phyloP scores from a whole-genome alignment of 768 basidiomycete species.

The Tylopilus sp. region DNA sequence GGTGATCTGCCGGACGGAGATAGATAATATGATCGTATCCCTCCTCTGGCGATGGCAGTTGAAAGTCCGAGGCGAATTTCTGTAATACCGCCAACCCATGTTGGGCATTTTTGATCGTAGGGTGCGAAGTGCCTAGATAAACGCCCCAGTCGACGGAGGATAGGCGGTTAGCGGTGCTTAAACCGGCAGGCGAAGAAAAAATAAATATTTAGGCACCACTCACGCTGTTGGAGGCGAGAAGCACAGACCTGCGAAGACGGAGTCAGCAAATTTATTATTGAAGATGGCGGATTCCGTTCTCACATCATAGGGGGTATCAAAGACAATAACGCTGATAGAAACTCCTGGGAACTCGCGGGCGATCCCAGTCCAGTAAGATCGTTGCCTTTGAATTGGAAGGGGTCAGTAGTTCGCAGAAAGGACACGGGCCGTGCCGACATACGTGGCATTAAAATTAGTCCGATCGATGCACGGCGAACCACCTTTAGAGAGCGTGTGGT shows the following conservation, averaged over 20 bases:
- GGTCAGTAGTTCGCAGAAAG: neutral
- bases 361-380: constrained; percentile 72
- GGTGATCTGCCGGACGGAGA: constrained; percentile 36
- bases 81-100: constrained; percentile 59
- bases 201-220: constrained; percentile 27
- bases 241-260: constrained; percentile 53
- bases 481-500: constrained; percentile 50
- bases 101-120: constrained; percentile 65
- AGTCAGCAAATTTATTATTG: constrained; percentile 10
- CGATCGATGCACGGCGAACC: constrained; percentile 76
- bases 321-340: constrained; percentile 69
- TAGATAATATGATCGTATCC: constrained; percentile 59
- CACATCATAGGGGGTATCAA: constrained; percentile 75
- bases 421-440: constrained; percentile 25
- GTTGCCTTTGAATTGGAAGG: constrained; percentile 50
- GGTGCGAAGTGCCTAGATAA: constrained; percentile 61
- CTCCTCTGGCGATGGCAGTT: constrained; percentile 53
- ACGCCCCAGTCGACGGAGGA: constrained; percentile 1
- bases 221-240: constrained; percentile 56
- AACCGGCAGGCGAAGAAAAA: constrained; percentile 1
- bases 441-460: constrained; percentile 71
- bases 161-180: constrained; percentile 6
- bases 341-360: constrained; percentile 63
- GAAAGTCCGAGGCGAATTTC: constrained; percentile 61
- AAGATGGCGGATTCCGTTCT: constrained; percentile 21